phyloP scores from a whole-genome alignment of 805 yeast species.

The Metschnikowia henanensis region DNA sequence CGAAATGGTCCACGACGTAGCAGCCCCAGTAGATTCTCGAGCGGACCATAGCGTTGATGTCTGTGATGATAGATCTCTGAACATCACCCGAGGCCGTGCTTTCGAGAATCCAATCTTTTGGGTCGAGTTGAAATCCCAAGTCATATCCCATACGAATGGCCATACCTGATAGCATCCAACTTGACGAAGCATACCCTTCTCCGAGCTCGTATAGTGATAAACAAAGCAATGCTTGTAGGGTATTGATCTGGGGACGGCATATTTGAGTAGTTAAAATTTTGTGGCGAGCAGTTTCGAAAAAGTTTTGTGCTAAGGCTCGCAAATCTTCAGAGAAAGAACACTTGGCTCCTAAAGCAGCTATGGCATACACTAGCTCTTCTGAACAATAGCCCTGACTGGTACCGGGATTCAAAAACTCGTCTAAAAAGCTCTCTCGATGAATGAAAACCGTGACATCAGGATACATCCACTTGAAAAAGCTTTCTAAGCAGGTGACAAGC shows the following conservation, averaged over 20 bases:
- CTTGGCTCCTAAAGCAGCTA: slow-evolving; percentile 22
- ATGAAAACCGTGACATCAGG: slow-evolving; percentile 21
- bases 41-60: slow-evolving; percentile 16
- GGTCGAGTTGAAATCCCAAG: slow-evolving; percentile 21
- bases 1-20: slow-evolving; percentile 19
- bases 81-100: slow-evolving; percentile 1
- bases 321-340: slow-evolving; percentile 11
- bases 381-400: slow-evolving; percentile 17
- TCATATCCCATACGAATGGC: slow-evolving; percentile 23
- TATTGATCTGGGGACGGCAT: slow-evolving; percentile 17
- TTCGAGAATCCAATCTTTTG: slow-evolving; percentile 18
- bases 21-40: slow-evolving; percentile 22
- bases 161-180: slow-evolving; percentile 24
- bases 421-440: slow-evolving; percentile 20
- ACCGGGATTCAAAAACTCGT: slow-evolving; percentile 16
- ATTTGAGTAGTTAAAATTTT: slow-evolving; percentile 15
- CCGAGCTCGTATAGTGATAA: slow-evolving; percentile 20
- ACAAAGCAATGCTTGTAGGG: slow-evolving; percentile 21
- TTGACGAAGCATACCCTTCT: slow-evolving; percentile 21
- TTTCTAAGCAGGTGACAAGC: slow-evolving; percentile 13
- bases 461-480: slow-evolving; percentile 20
- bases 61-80: slow-evolving; percentile 9
- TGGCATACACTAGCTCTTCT: slow-evolving; percentile 20
- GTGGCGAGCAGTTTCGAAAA: slow-evolving; percentile 17
- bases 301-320: slow-evolving; percentile 13